A percentile compares a stretch with the other conserved stretches of the same genome.
These are phyloP conservation scores for Thozetella sp. DNA, from an alignment of 495 filamentous ascomycete species.

Conservation along the genomic window DNA sequence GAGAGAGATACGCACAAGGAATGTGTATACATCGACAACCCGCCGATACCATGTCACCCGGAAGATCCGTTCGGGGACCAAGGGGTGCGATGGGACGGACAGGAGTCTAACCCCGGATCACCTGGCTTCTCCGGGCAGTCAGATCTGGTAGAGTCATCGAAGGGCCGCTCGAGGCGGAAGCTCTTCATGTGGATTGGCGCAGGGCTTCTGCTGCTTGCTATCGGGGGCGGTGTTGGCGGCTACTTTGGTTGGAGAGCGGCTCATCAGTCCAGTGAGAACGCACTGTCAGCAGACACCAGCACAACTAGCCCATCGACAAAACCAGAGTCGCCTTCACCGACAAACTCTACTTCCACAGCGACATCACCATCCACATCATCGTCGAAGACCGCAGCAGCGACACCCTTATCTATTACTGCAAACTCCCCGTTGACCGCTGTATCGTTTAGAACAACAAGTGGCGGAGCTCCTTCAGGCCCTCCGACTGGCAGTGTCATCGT, in stretches of 20 bases:
- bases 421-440: background rate
- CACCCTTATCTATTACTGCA: background rate
- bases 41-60: background rate
- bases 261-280: background rate
- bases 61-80: background rate
- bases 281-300: background rate
- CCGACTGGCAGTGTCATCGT: conserved; percentile 1
- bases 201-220: background rate
- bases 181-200: background rate
- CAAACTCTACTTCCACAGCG: background rate
- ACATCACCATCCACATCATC: background rate
- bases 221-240: background rate
- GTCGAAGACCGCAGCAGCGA: background rate
- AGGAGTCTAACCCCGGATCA: background rate
- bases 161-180: background rate
- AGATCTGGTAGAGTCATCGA: background rate
- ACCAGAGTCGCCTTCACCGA: background rate
- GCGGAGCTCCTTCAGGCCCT: background rate
- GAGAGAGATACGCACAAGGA: background rate
- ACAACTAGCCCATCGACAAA: background rate
- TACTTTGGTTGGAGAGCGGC: conserved; percentile 2
- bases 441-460: background rate
- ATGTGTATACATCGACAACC: background rate
- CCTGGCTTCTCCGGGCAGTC: background rate
- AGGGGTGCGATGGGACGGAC: background rate